Conservation (phyloP, 2,329 filamentous ascomycete genomes). For the Penicillium sp. region DNA sequence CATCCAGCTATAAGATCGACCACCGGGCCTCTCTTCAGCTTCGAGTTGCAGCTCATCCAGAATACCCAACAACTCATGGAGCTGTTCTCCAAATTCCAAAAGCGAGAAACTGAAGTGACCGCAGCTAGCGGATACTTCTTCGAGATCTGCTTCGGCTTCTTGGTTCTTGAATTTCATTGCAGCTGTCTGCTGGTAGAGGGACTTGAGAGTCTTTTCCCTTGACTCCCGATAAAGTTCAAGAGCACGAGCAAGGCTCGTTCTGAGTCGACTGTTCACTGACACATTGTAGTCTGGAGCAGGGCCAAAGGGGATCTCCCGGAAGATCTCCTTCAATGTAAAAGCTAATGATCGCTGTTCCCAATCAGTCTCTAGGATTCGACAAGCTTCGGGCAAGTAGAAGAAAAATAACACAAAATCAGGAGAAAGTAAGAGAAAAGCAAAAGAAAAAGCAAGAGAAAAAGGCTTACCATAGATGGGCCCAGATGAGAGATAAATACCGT, state of each 20-base stretch:
- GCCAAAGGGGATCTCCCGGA: conserved; percentile 81
- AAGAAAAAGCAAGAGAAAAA: neutral
- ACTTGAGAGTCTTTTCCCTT: conserved; percentile 68
- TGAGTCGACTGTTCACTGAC: conserved; percentile 72
- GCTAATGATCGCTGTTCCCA: conserved; percentile 70
- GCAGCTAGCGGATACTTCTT: conserved; percentile 96
- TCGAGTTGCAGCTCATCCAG: conserved; percentile 76
- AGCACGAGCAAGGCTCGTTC: conserved; percentile 73
- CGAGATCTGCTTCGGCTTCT: conserved; percentile 83
- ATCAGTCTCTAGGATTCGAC: conserved; percentile 3
- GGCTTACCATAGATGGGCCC: conserved; percentile 73
- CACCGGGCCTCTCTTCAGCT: conserved; percentile 56
- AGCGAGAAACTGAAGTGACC: conserved; percentile 94
- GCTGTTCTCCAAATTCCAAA: conserved; percentile 84
- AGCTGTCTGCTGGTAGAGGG: conserved; percentile 76
- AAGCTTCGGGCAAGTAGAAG: neutral
- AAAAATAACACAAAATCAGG: too few relatives aligned
- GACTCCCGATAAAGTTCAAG: conserved; percentile 73
- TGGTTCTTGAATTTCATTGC: conserved; percentile 61
- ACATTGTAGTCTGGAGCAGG: conserved; percentile 63
- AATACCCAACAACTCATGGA: conserved; percentile 74
- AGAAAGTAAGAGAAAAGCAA: too few relatives aligned
- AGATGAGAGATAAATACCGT: conserved; percentile 82
- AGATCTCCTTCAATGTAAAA: conserved; percentile 80
- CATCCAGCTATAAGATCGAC: conserved; percentile 78